Percentiles rank a stretch among this genome's conserved stretches.
These are phyloP conservation scores for Yamadazyma ubonensis DNA, from an alignment of 805 yeast genomes.

Conservation along the genomic window DNA sequence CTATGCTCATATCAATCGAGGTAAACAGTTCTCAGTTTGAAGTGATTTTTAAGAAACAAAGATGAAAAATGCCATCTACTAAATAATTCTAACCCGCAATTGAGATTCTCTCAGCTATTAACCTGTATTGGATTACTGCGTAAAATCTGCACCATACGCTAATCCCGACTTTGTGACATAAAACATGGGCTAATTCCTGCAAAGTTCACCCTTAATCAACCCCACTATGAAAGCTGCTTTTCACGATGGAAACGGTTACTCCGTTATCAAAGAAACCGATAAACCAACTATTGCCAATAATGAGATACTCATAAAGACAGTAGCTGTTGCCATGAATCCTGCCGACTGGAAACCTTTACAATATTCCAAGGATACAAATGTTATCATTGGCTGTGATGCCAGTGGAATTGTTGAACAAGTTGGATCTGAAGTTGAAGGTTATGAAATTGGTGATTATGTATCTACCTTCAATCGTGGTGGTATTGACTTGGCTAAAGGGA, in stretches of 20 bases:
- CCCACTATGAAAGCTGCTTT: not conserved
- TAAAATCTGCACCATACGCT: too few species aligned
- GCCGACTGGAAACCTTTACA: conserved; percentile 20
- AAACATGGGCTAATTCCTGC: too few species aligned
- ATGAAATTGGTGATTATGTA: conserved; percentile 19
- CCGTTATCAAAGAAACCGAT: conserved; percentile 2
- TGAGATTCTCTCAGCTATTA: too few species aligned
- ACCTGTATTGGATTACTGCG: too few species aligned
- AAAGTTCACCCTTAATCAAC: too few species aligned
- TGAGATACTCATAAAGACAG: conserved; percentile 48
- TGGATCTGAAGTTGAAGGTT: conserved; percentile 18
- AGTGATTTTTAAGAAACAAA: too few species aligned
- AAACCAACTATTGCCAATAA: conserved; percentile 30
- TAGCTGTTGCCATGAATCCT: conserved; percentile 20
- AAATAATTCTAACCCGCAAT: too few species aligned
- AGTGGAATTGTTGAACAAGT: conserved; percentile 21
- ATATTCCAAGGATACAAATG: not conserved
- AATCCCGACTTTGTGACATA: too few species aligned
- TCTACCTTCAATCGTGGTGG: conserved; percentile 20
- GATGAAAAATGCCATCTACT: too few species aligned
- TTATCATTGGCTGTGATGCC: conserved; percentile 19
- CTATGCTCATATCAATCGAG: too few species aligned
- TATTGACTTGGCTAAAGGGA: conserved; percentile 19
- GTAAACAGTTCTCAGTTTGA: too few species aligned
- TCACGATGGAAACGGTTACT: not conserved